Evolutionary conservation across 2,329 filamentous ascomycete genomes (phyloP).

Genomic region (Calonectria pseudoreteaudii): DNA sequence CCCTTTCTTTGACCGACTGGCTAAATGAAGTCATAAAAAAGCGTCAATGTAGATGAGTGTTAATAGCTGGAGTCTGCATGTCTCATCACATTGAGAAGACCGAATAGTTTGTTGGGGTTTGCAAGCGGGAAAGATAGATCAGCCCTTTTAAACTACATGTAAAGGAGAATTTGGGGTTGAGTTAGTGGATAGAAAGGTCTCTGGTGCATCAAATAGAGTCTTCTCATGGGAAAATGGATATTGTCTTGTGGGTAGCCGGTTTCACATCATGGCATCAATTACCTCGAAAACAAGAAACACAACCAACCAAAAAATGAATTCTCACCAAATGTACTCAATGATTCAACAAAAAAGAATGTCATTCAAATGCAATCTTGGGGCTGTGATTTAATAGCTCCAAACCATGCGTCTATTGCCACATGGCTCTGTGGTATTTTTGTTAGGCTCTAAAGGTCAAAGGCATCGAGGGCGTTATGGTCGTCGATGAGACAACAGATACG

Average conservation of each 20-base stretch:
- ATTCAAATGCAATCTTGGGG: no score
- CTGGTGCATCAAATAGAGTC: not conserved
- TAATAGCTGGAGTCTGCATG: not conserved
- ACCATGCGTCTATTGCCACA: no score
- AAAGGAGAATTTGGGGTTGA: not conserved
- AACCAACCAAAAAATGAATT: no score
- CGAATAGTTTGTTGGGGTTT: not conserved
- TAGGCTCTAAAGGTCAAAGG: not conserved
- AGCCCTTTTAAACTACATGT: not conserved
- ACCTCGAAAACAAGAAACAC: no score
- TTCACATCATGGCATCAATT: no score
- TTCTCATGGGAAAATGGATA: not conserved
- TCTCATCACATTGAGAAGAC: not conserved
- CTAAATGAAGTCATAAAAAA: not conserved
- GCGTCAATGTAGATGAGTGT: not conserved
- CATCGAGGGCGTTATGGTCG: not conserved
- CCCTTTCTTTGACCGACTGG: not conserved
- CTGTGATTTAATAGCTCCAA: no score
- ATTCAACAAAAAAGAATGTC: no score
- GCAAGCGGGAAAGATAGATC: not conserved
- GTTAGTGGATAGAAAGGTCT: fast-evolving
- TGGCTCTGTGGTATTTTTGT: not conserved
- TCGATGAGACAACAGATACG: not conserved
- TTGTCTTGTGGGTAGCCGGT: not conserved
- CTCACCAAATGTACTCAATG: no score